Evolutionary conservation across 2,329 filamentous ascomycete genomes (phyloP).

Genomic region (Aureobasidium sp.): DNA sequence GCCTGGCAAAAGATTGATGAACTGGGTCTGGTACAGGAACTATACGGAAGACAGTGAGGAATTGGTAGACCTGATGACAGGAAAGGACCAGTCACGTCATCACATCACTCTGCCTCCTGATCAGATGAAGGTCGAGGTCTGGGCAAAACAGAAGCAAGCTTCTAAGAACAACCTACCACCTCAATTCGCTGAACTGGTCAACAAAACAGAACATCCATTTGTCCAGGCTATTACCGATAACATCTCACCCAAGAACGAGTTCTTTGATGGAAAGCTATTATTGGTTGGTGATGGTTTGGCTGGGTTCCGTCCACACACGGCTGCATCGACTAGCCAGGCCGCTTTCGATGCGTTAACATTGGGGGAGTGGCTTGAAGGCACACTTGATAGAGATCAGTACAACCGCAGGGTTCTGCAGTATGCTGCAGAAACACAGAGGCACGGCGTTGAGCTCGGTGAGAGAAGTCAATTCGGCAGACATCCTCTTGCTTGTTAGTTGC

Average conservation of each 20-base stretch:
- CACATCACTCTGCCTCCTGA: slow-evolving; percentile 36
- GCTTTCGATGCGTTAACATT: slow-evolving; percentile 36
- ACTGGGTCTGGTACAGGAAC: slow-evolving; percentile 42
- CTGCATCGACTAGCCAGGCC: slow-evolving; percentile 39
- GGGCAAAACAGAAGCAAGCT: slow-evolving; percentile 28
- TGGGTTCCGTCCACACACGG: slow-evolving; percentile 39
- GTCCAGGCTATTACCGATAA: slow-evolving; percentile 39
- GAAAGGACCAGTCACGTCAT: slow-evolving; percentile 31
- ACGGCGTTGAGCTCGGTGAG: slow-evolving; percentile 32
- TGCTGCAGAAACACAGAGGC: slow-evolving; percentile 29
- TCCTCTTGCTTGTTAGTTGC: slow-evolving; percentile 17
- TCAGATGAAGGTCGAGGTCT: slow-evolving; percentile 29
- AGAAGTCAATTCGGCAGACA: slow-evolving; percentile 32
- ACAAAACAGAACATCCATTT: slow-evolving; percentile 33
- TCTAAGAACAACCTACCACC: slow-evolving; percentile 27
- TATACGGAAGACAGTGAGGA: slow-evolving; percentile 30
- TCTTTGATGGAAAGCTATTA: slow-evolving; percentile 33
- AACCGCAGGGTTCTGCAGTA: slow-evolving; percentile 28
- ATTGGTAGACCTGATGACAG: slow-evolving; percentile 36
- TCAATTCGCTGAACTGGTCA: slow-evolving; percentile 35
- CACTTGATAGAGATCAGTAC: slow-evolving; percentile 28
- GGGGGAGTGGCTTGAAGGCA: slow-evolving; percentile 31
- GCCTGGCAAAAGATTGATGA: slow-evolving; percentile 34
- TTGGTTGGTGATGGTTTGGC: slow-evolving; percentile 40
- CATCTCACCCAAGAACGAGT: slow-evolving; percentile 29